These are phyloP conservation scores for Suillus occidentalis DNA, from an alignment of 768 basidiomycete species.

Conservation along the genomic window DNA sequence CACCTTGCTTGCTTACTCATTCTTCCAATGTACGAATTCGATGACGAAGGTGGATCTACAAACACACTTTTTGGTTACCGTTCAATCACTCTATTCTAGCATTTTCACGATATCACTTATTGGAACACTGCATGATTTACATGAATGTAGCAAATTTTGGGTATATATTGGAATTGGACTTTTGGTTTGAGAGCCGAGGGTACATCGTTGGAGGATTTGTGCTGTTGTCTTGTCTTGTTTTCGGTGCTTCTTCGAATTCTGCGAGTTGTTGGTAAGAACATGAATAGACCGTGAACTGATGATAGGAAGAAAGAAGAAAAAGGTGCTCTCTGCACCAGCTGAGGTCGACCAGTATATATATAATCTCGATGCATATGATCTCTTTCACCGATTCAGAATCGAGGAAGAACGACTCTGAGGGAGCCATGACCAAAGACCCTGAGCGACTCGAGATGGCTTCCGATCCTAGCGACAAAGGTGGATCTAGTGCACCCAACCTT, in stretches of 20 bases:
- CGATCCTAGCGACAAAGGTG: background rate
- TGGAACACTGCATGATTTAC: slow-evolving; percentile 2
- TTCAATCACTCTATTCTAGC: slow-evolving; percentile 1
- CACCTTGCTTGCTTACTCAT: slow-evolving; percentile 9
- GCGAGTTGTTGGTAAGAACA: background rate
- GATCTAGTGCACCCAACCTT: background rate
- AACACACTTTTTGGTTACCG: background rate
- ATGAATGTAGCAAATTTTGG: background rate
- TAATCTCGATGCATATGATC: background rate
- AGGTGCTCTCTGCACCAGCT: background rate
- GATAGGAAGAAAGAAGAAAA: background rate
- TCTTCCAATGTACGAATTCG: slow-evolving; percentile 12
- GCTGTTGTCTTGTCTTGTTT: background rate
- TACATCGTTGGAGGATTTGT: background rate
- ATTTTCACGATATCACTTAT: background rate
- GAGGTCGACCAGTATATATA: background rate
- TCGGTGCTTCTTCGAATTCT: background rate
- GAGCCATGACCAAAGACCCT: background rate
- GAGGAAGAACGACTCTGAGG: background rate
- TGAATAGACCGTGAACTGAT: background rate
- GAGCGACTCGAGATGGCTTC: background rate
- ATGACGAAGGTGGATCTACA: slow-evolving; percentile 10
- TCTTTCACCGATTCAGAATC: background rate
- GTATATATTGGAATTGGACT: background rate
- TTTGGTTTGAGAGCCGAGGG: background rate